Base-by-base conservation (phyloP, 2,329 filamentous ascomycete species). In the Hirsutella rhossiliensis region DNA sequence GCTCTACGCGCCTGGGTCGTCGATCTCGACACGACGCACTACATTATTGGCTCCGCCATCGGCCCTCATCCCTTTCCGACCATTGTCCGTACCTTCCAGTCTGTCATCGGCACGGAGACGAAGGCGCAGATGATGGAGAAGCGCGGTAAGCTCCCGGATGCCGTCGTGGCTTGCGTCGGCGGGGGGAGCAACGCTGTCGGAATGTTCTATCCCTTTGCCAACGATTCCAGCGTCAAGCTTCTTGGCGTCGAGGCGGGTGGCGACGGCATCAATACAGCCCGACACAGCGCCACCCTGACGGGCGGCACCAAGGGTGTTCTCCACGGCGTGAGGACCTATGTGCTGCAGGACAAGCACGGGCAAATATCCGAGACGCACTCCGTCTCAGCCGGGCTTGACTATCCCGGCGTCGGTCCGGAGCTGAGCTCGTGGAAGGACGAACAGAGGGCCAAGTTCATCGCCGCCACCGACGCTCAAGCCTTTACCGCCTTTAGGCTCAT, bases 31-130 rank as follows among this genome's bases (percentile, higher is more conserved):
- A 94, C 87, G 17, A 97, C 92, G 0, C 92, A 98, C 72, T 98
- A 97, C 71, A 92, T 97, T 56, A 94, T 98, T 55, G 92, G 92
- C 45, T 96, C 88, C 15, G 92, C 92, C 38, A 98, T 98, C 55
- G 92, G 92, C 0, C 92, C 92, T 40, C 92, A 98, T 62, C 92
- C 92, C 11, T 97, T 96, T 81, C 92, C 92, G 1, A 94, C 87
- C 42, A 97, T 97, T 50, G 92, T 97, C 43, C 82, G 92, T 48
- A 96, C 90, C 0, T 96, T 98, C 80, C 92, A 97, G 68, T 92
- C 84, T 5, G 84, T 98, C 49, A 98, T 98, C 53, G 92, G 92
- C 44, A 78, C 84, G 54, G 92, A 98, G 72, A 96, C 92, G 38
- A 95, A 92, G 71, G 68, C 82, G 54, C 90, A 97, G 68, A 89